Evolutionary conservation across 139 green algal species (phyloP).

Genomic region (Nannochloris sp.): DNA sequence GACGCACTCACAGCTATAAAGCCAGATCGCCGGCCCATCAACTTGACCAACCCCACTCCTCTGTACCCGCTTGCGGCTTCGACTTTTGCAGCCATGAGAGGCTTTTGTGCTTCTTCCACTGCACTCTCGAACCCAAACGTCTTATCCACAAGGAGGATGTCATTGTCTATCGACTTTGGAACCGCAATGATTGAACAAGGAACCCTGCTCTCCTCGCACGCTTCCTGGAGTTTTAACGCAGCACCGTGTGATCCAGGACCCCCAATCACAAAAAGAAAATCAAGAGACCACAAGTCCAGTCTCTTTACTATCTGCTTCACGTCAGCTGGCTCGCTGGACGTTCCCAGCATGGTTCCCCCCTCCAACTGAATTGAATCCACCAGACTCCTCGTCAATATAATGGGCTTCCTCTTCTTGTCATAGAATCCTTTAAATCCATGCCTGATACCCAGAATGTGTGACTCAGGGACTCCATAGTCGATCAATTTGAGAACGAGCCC

Average conservation of each 20-base stretch:
- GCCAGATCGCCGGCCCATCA: constrained; percentile 75
- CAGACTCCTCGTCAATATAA: constrained; percentile 63
- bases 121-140: constrained; percentile 73
- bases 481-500: constrained; percentile 55
- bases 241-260: constrained; percentile 81
- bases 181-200: constrained; percentile 71
- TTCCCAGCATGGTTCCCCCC: constrained; percentile 94
- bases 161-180: constrained; percentile 86
- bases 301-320: constrained; percentile 89
- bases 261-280: constrained; percentile 93
- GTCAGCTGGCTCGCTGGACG: constrained; percentile 75
- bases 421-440: constrained; percentile 84
- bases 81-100: constrained; percentile 45
- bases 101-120: constrained; percentile 57
- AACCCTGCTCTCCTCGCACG: constrained; percentile 54
- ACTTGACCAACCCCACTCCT: constrained; percentile 73
- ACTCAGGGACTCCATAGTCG: constrained; percentile 82
- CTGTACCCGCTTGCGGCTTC: constrained; percentile 61
- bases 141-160: constrained; percentile 48
- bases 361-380: constrained; percentile 93
- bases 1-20: constrained; percentile 79
- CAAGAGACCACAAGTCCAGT: constrained; percentile 89
- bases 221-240: constrained; percentile 59
- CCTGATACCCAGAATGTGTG: constrained; percentile 82
- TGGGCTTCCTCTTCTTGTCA: constrained; percentile 49